phyloP scores from a whole-genome alignment of 2,329 filamentous ascomycete genomes.

The Talaromyces atroroseus region DNA sequence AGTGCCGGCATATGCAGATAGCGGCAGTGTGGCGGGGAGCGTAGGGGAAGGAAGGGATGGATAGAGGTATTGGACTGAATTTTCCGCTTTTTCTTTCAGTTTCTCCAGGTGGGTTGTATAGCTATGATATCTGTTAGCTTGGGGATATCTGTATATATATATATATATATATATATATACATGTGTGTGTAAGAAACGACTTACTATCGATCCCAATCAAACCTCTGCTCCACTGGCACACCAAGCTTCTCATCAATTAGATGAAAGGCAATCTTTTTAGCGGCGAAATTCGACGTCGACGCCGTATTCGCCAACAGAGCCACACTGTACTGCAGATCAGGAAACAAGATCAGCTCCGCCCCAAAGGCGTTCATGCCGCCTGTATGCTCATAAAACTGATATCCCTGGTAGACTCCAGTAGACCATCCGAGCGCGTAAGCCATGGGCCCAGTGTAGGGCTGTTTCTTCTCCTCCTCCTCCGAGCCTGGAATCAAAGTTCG shows the following conservation, averaged over 20 bases:
- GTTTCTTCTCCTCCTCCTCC: neutral
- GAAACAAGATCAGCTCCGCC: constrained; percentile 41
- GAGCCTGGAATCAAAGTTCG: constrained; percentile 2
- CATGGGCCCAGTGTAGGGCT: constrained; percentile 4
- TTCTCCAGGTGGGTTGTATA: neutral
- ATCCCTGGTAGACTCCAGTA: constrained; percentile 20
- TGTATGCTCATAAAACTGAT: constrained; percentile 36
- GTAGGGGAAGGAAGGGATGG: constrained; percentile 10
- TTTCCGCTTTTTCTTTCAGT: neutral
- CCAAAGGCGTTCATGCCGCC: constrained; percentile 42
- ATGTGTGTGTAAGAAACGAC: too few relatives aligned
- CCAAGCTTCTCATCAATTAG: constrained; percentile 11
- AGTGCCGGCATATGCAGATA: constrained; percentile 10
- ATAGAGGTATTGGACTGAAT: constrained; percentile 4
- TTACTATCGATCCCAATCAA: constrained; percentile 13
- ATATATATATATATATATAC: too few relatives aligned
- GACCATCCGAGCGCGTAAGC: constrained; percentile 20
- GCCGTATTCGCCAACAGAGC: constrained; percentile 44
- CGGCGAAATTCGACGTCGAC: constrained; percentile 29
- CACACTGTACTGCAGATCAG: constrained; percentile 40
- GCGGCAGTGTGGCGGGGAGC: constrained; percentile 5
- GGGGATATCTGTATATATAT: too few relatives aligned
- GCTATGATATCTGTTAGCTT: neutral
- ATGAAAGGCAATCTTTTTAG: neutral
- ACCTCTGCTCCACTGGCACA: constrained; percentile 8